These are phyloP conservation scores for Apiotrichum veenhuisii DNA, from an alignment of 1,284 basidiomycete species.

Conservation along the genomic window DNA sequence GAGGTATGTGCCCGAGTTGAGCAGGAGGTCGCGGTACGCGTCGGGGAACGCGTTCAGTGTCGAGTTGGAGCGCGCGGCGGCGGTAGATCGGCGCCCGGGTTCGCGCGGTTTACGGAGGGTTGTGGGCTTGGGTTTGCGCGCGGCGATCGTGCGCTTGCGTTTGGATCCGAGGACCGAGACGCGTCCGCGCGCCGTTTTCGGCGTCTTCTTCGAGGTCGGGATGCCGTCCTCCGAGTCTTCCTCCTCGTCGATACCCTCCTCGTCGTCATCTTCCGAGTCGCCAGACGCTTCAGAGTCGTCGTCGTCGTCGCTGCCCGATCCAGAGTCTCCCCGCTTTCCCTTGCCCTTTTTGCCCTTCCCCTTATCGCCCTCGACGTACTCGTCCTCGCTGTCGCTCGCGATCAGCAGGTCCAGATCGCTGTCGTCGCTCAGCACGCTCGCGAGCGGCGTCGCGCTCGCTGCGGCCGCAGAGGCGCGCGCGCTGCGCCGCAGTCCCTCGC, in stretches of 20 bases:
- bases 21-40: conserved; percentile 14
- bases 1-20: not conserved
- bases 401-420: conserved; percentile 1
- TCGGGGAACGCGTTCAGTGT: conserved; percentile 8
- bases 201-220: no score
- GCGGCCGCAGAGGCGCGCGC: conserved; percentile 16
- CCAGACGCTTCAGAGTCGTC: not conserved
- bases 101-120: not conserved
- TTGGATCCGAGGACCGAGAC: not conserved
- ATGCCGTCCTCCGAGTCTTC: not conserved
- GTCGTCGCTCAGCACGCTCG: not conserved
- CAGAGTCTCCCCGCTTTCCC: no score
- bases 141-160: not conserved
- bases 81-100: conserved; percentile 1
- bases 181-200: not conserved
- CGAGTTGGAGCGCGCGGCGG: not conserved
- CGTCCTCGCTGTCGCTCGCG: not conserved
- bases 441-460: conserved; percentile 15
- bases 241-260: conserved; percentile 2
- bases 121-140: no score
- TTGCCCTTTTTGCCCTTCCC: not conserved
- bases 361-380: not conserved
- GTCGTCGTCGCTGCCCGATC: conserved; percentile 5
- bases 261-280: no score
- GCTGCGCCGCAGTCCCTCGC: conserved; percentile 20